Base-by-base conservation (phyloP, 305 asterid species). In the Fraxinus platypoda region DNA sequence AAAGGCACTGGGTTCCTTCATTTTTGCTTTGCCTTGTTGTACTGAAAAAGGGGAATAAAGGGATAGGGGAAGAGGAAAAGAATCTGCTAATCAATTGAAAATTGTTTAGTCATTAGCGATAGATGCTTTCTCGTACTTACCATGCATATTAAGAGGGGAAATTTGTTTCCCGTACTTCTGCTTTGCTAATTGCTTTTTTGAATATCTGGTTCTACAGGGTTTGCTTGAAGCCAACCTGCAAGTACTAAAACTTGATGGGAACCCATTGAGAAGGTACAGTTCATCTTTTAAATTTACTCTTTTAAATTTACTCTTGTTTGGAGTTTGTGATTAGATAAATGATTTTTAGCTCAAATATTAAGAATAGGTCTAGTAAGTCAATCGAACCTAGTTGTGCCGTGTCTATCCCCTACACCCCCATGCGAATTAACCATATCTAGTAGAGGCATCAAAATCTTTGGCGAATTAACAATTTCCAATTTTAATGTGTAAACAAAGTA, bases 201-300 rank as follows among this genome's bases (percentile, higher is more conserved):
- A 77, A 70, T 19, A 81, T 35, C 81, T 83, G 57, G 35, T 78
- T 79, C 78, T 87, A 87, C 95, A 96, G 98, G 99, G 98, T 80
- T 87, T 94, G 89, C 97, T 96, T 38, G 99, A 96, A 89, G 86
- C 90, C 84, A 91, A 82, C 86, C 89, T 96, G 82, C 97, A 94
- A 92, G 95, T 94, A 43, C 81, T 96, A 66, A 93, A 85, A 86
- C 88, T 96, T 59, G 98, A 93, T 12, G 99, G 99, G 80, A 96
- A 96, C 86, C 95, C 99, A 66, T 82, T 96, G 84, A 87, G 99
- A 89, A 96, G 99, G 99, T 96, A 90, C 26, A 25, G 75, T 37
- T 6, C 54, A 52, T 81, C 76, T 64, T 78, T 34, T 28, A 31
- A 54, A 17, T 15, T 71, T 30, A 71, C 23, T 71, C 41, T 66